Conservation (phyloP, 106 monocot genomes). For the Dioscorea zingiberensis region DNA sequence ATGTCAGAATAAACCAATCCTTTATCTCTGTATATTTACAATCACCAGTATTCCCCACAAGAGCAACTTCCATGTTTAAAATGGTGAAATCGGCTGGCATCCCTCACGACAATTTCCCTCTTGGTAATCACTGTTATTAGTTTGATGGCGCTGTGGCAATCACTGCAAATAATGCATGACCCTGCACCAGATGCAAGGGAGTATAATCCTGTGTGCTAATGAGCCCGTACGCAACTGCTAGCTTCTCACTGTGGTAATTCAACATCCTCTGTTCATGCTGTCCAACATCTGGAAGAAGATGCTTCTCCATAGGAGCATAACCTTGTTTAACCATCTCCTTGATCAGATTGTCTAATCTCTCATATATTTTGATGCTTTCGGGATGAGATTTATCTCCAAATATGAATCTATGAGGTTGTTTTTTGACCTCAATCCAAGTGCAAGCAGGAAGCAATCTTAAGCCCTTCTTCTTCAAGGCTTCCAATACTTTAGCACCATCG, state of each 20-base stretch:
- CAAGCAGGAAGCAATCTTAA: constrained; percentile 48
- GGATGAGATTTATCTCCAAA: constrained; percentile 76
- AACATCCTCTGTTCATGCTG: constrained; percentile 35
- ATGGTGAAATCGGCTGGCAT: constrained; percentile 86
- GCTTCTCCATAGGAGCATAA: constrained; percentile 34
- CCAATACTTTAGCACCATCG: constrained; percentile 56
- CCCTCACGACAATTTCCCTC: constrained; percentile 76
- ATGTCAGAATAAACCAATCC: no score
- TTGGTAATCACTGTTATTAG: constrained; percentile 45
- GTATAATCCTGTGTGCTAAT: constrained; percentile 47
- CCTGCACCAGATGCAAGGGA: constrained; percentile 61
- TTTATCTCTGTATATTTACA: no score
- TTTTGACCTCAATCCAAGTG: constrained; percentile 90
- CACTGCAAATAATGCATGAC: constrained; percentile 64
- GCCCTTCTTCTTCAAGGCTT: constrained; percentile 49
- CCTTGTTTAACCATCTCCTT: constrained; percentile 43
- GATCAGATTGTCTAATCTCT: constrained; percentile 57
- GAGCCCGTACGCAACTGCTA: constrained; percentile 81
- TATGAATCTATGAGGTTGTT: constrained; percentile 47
- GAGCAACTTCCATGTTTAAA: constrained; percentile 68
- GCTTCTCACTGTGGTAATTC: constrained; percentile 63
- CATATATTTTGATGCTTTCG: constrained; percentile 47
- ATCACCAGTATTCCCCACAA: constrained; percentile 70
- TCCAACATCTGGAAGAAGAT: constrained; percentile 57
- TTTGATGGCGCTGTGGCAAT: constrained; percentile 68